A percentile compares a stretch with the other conserved stretches of the same genome.
Evolutionary conservation across 495 filamentous ascomycete species (phyloP).

Genomic region (Pseudevernia furfuracea): DNA sequence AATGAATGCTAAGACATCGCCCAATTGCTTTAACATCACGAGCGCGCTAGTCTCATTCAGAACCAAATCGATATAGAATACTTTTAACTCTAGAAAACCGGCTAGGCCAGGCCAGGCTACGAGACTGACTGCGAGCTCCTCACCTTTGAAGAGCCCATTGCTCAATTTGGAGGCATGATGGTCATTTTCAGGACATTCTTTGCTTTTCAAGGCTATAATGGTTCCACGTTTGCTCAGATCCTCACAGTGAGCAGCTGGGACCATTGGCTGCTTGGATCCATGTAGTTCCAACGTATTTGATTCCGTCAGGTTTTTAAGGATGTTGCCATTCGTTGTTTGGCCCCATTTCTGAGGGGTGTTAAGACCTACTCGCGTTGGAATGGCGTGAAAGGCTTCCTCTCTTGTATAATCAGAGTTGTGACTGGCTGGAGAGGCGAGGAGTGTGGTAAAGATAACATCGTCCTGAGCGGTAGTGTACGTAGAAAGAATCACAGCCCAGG

Average conservation of each 20-base stretch:
- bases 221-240: not conserved
- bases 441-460: constrained; percentile 30
- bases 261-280: not conserved
- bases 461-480: constrained; percentile 35
- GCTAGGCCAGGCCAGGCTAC: constrained; percentile 26
- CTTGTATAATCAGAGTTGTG: not conserved
- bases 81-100: constrained; percentile 26
- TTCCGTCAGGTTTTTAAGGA: constrained; percentile 1
- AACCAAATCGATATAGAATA: constrained; percentile 25
- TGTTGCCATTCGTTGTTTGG: not conserved
- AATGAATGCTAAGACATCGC: constrained; percentile 28
- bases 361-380: not conserved
- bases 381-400: not conserved
- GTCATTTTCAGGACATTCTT: not conserved
- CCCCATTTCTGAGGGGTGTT: not conserved
- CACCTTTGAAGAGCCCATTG: constrained; percentile 24
- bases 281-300: not conserved
- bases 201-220: not conserved
- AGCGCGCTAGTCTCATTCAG: constrained; percentile 25
- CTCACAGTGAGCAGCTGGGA: not conserved
- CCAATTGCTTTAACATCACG: constrained; percentile 32
- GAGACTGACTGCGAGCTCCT: constrained; percentile 29
- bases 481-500: constrained; percentile 54
- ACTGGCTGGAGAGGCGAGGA: constrained; percentile 7
- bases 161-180: not conserved